Evolutionary conservation across 306 rosid species (phyloP), one percentile per base, ranked within the genome.

Genomic region (Medicago truncatula): DNA sequence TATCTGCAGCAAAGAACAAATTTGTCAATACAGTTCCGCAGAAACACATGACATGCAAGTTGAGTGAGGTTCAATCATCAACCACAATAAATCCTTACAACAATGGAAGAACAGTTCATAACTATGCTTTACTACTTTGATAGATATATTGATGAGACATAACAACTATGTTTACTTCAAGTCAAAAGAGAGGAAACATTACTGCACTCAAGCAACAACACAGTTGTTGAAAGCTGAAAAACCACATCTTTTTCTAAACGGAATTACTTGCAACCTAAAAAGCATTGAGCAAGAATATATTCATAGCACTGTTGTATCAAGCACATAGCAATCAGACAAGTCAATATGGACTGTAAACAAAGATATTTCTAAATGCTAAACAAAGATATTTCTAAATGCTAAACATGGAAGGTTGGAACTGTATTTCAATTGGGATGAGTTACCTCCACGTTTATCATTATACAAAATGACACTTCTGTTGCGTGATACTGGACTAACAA

Each of bases 1-100:
- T 81, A 80, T 90, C 98, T 93, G 98, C 79, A 76, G 17, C 74
- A 84, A 49, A 14, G 17, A 75, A 58, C 49, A 77, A 49, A 66
- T 18, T 46, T 16, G 70, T 38, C 53, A 59, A 73, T 21, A 73
- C 41, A 54, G 16, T 50, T 31, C 64, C 36, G 41, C 52, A 76
- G 59, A 49, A 18, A n/a, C 7, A 6, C 14, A 34, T 58, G 21
- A 56, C 34, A 9, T 18, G 63, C 17, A 71, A 20, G 9, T 65
- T 76, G 11, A 52, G 13, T 56, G 21, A 71, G 47, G 20, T 8
- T 39, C 64, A 4, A 64, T 71, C 47, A 73, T 62, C 80, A 67
- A 67, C 70, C 38, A 23, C 16, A 21, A 12, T 21, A 31, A n/a
- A 62, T 14, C 73, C 59, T 47, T 64, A 21, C 39, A 41, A 46